Evolutionary conservation across 1,139 yeast genomes (phyloP).

Genomic region (Candida tropicalis): DNA sequence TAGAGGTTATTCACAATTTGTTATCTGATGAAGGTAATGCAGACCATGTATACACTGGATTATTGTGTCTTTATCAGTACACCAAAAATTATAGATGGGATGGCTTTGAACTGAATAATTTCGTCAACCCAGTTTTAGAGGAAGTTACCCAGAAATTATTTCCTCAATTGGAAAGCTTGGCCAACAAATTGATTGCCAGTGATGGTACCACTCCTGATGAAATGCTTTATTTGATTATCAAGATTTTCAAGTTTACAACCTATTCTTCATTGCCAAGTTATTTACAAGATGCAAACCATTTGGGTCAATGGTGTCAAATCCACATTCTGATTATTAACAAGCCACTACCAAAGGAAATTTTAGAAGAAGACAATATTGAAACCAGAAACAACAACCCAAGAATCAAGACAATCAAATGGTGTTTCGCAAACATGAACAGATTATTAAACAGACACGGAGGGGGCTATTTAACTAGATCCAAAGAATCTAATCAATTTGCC

Average conservation of each 20-base stretch:
- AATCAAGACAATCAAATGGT: conserved; percentile 71
- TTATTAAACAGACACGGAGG: conserved; percentile 60
- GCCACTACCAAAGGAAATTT: conserved; percentile 40
- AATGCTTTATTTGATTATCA: conserved; percentile 60
- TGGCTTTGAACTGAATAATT: conserved; percentile 47
- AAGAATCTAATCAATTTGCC: conserved; percentile 42
- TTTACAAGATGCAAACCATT: conserved; percentile 50
- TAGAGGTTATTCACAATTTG: conserved; percentile 38
- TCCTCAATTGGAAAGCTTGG: conserved; percentile 57
- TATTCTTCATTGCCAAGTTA: conserved; percentile 59
- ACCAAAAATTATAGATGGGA: conserved; percentile 60
- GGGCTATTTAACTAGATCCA: conserved; percentile 42
- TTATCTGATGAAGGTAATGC: conserved; percentile 47
- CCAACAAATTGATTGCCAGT: conserved; percentile 40
- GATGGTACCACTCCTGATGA: conserved; percentile 48
- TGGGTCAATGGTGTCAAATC: conserved; percentile 66
- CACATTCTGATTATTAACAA: conserved; percentile 55
- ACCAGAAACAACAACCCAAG: conserved; percentile 45
- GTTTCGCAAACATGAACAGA: conserved; percentile 67
- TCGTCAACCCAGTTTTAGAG: conserved; percentile 47
- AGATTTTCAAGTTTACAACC: conserved; percentile 66
- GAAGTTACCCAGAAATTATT: conserved; percentile 50
- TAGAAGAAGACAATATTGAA: conserved; percentile 40
- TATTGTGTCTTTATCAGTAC: conserved; percentile 58
- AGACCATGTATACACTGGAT: conserved; percentile 59